Base-by-base conservation (phyloP, 2,329 filamentous ascomycete genomes). In the Pseudocercospora eumusae region DNA sequence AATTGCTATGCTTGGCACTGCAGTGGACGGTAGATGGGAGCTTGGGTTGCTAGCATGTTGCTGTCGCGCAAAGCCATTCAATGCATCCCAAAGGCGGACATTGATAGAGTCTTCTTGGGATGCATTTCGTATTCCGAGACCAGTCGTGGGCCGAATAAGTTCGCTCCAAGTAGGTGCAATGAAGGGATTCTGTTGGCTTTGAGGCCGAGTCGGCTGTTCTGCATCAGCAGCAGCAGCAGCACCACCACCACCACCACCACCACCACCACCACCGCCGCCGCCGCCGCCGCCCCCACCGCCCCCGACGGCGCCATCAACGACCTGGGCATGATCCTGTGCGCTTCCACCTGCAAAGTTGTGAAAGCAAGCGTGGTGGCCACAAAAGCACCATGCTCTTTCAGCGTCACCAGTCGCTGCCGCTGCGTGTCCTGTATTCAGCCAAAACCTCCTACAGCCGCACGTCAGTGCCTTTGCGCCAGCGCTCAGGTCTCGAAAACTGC, bases 311-410 rank as follows among this genome's bases (percentile, higher is more conserved):
- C n/a, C 23, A 36, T 62, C 47, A 4, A 21, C 13, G 18, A 49
- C 33, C 15, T 42, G 47, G 18, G 18, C 27, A 15, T 55, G 28
- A 23, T 11, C 28, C 25, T 52, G 47, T 7, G 25, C 3, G n/a
- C 15, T n/a, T 52, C 15, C 47, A 25, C 47, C 5, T 25, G 47
- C 47, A n/a, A 52, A 31, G 25, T 52, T 25, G 73, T 85, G 83
- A 69, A 81, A 85, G 71, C 83, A 85, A 6, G 82, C 82, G 77
- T 85, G 83, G 71, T 85, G 83, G 44, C 80, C 80, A 67, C 83
- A 85, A 59, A 81, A 79, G 72, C 83, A 85, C 74, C 71, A 78
- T 2, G 79, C 74, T 65, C 71, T 69, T 40, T 78, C 66, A 11
- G 60, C 54, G 11, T 58, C 55, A 25, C 68, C 69, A 57, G 72